A percentile compares a stretch with the other conserved stretches of the same genome.
phyloP scores from a whole-genome alignment of 495 filamentous ascomycete genomes.

The Tetracladium setigerum region DNA sequence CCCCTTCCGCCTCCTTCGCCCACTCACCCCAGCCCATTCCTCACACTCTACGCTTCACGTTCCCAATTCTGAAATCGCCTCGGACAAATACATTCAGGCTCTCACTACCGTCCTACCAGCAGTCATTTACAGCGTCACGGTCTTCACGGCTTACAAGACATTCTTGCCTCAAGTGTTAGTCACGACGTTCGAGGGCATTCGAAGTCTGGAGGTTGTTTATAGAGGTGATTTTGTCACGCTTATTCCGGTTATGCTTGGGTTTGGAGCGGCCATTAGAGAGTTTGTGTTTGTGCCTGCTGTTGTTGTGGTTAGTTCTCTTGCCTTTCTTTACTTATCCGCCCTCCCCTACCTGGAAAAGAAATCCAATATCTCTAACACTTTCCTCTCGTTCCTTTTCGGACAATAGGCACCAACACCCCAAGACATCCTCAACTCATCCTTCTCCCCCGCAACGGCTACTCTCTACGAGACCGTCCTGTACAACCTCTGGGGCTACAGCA shows the following conservation, averaged over 20 bases:
- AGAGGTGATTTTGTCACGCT: slow-evolving; percentile 47
- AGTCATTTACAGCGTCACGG: slow-evolving; percentile 56
- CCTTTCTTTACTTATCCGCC: too few species aligned
- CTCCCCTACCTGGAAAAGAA: slow-evolving; percentile 5
- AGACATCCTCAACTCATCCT: slow-evolving; percentile 21
- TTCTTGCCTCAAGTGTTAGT: slow-evolving; percentile 63
- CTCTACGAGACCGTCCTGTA: slow-evolving; percentile 52
- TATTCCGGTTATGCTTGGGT: slow-evolving; percentile 41
- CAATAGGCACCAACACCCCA: background rate
- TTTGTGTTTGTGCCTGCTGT: slow-evolving; percentile 72
- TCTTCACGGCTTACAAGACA: slow-evolving; percentile 55
- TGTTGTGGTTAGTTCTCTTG: slow-evolving; percentile 36
- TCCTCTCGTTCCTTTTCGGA: too few species aligned
- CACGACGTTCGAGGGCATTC: slow-evolving; percentile 60
- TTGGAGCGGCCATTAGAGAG: slow-evolving; percentile 59
- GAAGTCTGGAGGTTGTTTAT: slow-evolving; percentile 54
- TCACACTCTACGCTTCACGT: slow-evolving; percentile 28
- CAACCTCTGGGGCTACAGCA: slow-evolving; percentile 54
- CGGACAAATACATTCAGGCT: slow-evolving; percentile 52
- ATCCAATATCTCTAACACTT: background rate
- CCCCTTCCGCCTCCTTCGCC: slow-evolving; percentile 65
- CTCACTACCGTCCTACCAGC: slow-evolving; percentile 59
- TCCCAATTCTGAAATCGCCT: slow-evolving; percentile 61
- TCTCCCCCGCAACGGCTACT: slow-evolving; percentile 45
- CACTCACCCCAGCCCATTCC: slow-evolving; percentile 53